Evolutionary conservation across 2,329 filamentous ascomycete genomes (phyloP).

Genomic region (Cercospora zeae-maydis): DNA sequence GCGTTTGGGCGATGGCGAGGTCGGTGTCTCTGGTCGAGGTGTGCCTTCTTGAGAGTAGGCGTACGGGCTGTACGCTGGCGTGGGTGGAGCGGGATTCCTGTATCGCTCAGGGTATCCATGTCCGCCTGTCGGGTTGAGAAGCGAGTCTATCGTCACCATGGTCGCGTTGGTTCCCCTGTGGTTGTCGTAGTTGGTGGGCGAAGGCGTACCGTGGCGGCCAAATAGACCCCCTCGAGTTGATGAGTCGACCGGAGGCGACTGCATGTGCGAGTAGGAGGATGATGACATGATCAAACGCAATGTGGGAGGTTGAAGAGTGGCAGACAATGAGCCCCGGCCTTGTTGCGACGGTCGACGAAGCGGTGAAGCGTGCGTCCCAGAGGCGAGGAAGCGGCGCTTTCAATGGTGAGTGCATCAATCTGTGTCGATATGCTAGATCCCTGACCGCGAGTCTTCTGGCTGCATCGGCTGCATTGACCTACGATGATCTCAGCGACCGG

Average conservation of each 20-base stretch:
- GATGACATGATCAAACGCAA: conserved; percentile 23
- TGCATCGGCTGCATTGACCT: conserved; percentile 20
- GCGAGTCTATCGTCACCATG: conserved; percentile 42
- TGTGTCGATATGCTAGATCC: conserved; percentile 20
- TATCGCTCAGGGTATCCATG: conserved; percentile 21
- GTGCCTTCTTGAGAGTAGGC: conserved; percentile 23
- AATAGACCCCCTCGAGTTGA: conserved; percentile 16
- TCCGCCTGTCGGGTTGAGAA: conserved; percentile 39
- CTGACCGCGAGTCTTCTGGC: conserved; percentile 13
- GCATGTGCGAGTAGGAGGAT: conserved; percentile 20
- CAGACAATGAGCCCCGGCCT: conserved; percentile 3
- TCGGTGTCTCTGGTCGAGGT: conserved; percentile 26
- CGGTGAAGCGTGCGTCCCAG: conserved; percentile 22
- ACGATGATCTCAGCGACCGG: conserved; percentile 15
- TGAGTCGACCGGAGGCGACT: conserved; percentile 23
- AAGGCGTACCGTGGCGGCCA: conserved; percentile 1
- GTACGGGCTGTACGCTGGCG: conserved; percentile 28
- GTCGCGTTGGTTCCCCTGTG: conserved; percentile 19
- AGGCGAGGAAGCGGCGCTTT: conserved; percentile 26
- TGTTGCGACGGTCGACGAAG: conserved; percentile 13
- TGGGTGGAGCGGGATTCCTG: conserved; percentile 25
- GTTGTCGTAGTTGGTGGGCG: conserved; percentile 1
- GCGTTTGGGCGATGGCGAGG: conserved; percentile 31
- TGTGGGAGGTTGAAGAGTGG: conserved; percentile 7
- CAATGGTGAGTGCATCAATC: conserved; percentile 24